Conservation (phyloP, 306 rosid genomes). For the Prunus campanulata region DNA sequence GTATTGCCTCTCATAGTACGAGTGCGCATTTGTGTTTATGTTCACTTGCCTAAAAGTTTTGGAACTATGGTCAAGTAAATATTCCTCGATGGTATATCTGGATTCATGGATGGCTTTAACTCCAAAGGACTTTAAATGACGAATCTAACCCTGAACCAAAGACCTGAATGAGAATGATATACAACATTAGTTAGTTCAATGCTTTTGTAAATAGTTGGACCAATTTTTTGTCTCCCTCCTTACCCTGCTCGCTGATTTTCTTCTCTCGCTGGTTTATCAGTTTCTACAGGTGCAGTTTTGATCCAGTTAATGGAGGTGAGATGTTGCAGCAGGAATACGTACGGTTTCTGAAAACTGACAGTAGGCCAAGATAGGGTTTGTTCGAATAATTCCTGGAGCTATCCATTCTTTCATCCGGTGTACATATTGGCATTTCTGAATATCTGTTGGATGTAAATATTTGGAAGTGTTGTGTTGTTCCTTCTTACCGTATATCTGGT, state of each 20-base stretch:
- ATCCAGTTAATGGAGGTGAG: slow-evolving; percentile 67
- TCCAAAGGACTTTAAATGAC: not conserved
- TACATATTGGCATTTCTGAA: slow-evolving; percentile 34
- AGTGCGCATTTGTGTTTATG: not conserved
- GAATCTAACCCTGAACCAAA: not conserved
- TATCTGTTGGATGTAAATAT: slow-evolving; percentile 16
- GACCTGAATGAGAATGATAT: not conserved
- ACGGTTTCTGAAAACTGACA: slow-evolving; percentile 55
- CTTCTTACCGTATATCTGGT: not conserved
- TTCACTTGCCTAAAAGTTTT: not conserved
- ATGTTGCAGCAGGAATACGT: slow-evolving; percentile 70
- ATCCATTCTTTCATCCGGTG: slow-evolving; percentile 25
- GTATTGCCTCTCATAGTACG: slow-evolving; percentile 27
- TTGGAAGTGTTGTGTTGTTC: slow-evolving; percentile 18
- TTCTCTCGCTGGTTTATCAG: slow-evolving; percentile 32
- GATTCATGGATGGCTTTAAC: not conserved
- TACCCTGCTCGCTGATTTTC: not conserved
- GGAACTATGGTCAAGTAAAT: not conserved
- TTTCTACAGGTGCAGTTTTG: slow-evolving; percentile 72
- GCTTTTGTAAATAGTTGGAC: not conserved
- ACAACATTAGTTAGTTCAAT: too few relatives aligned
- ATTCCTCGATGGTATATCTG: not conserved
- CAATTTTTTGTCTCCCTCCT: not conserved
- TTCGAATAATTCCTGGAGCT: slow-evolving; percentile 8
- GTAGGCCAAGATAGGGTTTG: slow-evolving; percentile 28